Base-by-base conservation (phyloP, 495 filamentous ascomycete genomes). In the Lindgomyces ingoldianus region DNA sequence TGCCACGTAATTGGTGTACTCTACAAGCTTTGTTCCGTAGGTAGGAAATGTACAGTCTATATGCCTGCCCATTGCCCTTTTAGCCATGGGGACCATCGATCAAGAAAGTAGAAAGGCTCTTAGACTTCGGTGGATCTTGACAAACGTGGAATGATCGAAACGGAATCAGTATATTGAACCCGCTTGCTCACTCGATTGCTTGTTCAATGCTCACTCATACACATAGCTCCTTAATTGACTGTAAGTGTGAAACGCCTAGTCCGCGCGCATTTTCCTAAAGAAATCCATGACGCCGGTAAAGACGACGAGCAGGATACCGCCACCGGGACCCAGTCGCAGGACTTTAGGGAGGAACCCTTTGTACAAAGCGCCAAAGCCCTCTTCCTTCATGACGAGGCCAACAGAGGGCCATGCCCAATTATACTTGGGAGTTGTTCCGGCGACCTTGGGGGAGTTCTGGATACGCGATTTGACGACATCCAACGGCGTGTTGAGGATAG, bases 271-370 rank as follows among this genome's bases (percentile, higher is more conserved):
- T 63, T 77, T 80, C 53, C 84, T 80, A 78, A 90, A 97, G 77
- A 94, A 93, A 70, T 97, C 93, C 89, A 96, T 95, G 16, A 96
- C 87, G 14, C 89, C 85, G 3, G 91, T 96, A 78, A 91, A 97
- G 41, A 97, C 93, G 24, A 97, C 93, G 53, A 95, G 79, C 58
- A 96, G 81, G 69, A 96, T 95, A 80, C 91, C 91, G 75, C 91
- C 91, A 74, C 91, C 91, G 24, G 91, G 91, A 21, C 91, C 91
- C 55, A 96, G 77, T 77, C 91, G 83, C 55, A 96, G 81, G 33
- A 98, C 93, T 83, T 98, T 98, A 45, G 94, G 94, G 41, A 95
- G 61, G 81, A 98, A 98, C 4, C 94, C 94, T 83, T 98, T 98
- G 80, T 98, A 98, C 49, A 98, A 80, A 12, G 94, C 94, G 16